Evolutionary conservation across 306 rosid species (phyloP), one percentile per base, ranked within the genome.

Genomic region (Prunus kanzakura): DNA sequence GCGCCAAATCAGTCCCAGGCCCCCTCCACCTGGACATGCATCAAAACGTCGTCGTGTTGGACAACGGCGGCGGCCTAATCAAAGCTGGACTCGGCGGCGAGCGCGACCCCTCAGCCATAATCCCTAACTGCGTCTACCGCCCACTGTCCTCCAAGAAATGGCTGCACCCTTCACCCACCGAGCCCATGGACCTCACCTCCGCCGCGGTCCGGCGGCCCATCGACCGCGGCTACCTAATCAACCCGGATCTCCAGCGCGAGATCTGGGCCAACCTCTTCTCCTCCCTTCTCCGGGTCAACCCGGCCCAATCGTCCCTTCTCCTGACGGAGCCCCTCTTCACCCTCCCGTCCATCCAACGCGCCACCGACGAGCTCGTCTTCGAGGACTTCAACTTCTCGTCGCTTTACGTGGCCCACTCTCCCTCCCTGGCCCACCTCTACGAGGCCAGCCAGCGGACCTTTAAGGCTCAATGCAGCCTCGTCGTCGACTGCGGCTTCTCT

Each of bases 41-140:
- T 15, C 78, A 86, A 38, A 83, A 84, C 64, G 91, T 90, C 56
- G 96, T 94, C 73, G 96, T 91, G 10, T 81, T 94, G 0, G 98
- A 94, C 91, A 94, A 91, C 83, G 98, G 97, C 74, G 98, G 98
- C 13, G 98, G 98, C 30, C 83, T 90, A 13, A 88, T 94, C 14
- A 94, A 94, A 70, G 98, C 91, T 38, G 98, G 98, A 0, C 41
- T 84, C 23, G 97, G 89, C 71, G 98, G 96, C 82, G 96, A 91
- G 60, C 82, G 84, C 13, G 91, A 94, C 78, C 98, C 97, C 1
- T 41, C 91, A 22, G 73, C 81, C 73, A 56, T 91, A 11, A 71
- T 94, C 78, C 94, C 97, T 4, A 94, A 94, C 77, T 91, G 98
- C 77, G 91, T 91, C 72, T 84, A 83, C 89, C 87, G 89, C 6